phyloP scores from a whole-genome alignment of 2,329 filamentous ascomycete species.

The Clonostachys rosea region DNA sequence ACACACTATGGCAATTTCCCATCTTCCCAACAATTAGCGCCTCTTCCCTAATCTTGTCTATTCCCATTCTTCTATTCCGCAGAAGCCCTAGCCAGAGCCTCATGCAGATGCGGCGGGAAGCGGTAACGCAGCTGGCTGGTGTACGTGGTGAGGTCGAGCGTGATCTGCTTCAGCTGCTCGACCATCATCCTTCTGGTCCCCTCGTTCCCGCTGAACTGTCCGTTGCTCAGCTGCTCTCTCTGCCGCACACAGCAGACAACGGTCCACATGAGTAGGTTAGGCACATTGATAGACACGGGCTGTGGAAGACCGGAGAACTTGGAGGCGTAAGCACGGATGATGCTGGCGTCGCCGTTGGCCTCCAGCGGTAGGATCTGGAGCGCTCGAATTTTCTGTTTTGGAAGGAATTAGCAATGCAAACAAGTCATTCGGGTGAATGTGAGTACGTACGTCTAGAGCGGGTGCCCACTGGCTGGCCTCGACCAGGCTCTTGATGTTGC shows the following conservation, averaged over 20 bases:
- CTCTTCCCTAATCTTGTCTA: neutral
- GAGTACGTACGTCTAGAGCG: constrained; percentile 50
- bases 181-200: constrained; percentile 60
- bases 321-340: constrained; percentile 75
- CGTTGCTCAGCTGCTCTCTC: constrained; percentile 60
- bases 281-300: constrained; percentile 82
- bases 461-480: constrained; percentile 51
- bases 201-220: constrained; percentile 71
- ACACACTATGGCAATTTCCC: too few relatives aligned
- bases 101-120: constrained; percentile 81
- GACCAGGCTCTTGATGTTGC: constrained; percentile 52
- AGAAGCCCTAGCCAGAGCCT: constrained; percentile 78
- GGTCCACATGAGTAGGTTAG: constrained; percentile 90
- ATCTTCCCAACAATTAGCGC: neutral
- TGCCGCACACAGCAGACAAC: constrained; percentile 81
- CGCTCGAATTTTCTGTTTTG: constrained; percentile 61
- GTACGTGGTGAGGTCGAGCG: constrained; percentile 88
- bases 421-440: neutral
- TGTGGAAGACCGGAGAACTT: constrained; percentile 76
- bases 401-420: neutral
- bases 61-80: constrained; percentile 44
- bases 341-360: constrained; percentile 68
- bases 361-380: constrained; percentile 78
- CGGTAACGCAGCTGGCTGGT: constrained; percentile 89
- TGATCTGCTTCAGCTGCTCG: constrained; percentile 71